Percentiles rank a stretch among this genome's conserved stretches.
Evolutionary conservation across 441 rosid species (phyloP).

Genomic region (Francoa sonchifolia): DNA sequence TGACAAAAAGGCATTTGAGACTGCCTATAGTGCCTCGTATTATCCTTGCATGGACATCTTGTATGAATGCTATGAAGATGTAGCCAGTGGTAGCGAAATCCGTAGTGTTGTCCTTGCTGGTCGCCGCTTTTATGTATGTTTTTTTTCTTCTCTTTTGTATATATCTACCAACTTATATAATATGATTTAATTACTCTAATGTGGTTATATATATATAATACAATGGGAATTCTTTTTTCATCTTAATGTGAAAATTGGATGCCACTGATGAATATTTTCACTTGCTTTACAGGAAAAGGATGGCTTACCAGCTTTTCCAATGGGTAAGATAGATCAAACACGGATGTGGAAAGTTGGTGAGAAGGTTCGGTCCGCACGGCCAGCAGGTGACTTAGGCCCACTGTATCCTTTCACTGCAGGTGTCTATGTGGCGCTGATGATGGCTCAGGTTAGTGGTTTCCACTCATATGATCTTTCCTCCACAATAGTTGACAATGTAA

Average conservation of each 20-base stretch:
- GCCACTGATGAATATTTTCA: no score
- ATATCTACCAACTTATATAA: no score
- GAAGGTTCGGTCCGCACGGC: constrained; percentile 50
- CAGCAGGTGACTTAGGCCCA: constrained; percentile 78
- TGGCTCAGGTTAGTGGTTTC: constrained; percentile 73
- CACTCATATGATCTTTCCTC: no score
- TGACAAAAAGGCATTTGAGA: constrained; percentile 63
- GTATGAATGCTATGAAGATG: constrained; percentile 91
- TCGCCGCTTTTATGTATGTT: constrained; percentile 70
- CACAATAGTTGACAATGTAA: no score
- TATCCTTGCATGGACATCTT: constrained; percentile 92
- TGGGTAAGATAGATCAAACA: constrained; percentile 94
- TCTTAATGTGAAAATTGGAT: background rate
- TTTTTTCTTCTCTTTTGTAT: background rate
- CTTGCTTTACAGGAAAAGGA: constrained; percentile 58
- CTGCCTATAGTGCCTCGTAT: constrained; percentile 79
- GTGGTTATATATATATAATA: no score
- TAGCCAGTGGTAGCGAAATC: constrained; percentile 81
- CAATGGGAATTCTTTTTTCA: background rate
- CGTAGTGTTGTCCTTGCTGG: constrained; percentile 91
- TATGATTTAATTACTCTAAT: no score
- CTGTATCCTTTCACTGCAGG: constrained; percentile 81
- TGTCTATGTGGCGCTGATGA: constrained; percentile 83
- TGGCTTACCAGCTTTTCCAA: constrained; percentile 85
- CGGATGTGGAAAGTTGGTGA: constrained; percentile 98